phyloP scores from a whole-genome alignment of 768 basidiomycete species.

The Podaxis sp. region DNA sequence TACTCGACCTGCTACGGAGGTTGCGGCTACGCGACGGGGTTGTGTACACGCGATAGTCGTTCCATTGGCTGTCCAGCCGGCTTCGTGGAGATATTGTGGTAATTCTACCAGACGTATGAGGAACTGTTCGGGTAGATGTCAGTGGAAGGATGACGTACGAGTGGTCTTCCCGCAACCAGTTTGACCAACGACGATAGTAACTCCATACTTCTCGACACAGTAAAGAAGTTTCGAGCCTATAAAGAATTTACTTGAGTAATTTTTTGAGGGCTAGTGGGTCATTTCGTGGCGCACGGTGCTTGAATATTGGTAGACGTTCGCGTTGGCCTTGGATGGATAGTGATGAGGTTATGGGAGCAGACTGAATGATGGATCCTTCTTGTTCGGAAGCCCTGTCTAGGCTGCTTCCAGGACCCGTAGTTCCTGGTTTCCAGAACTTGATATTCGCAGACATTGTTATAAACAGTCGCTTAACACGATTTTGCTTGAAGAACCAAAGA shows the following conservation, averaged over 20 bases:
- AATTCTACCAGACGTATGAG: slow-evolving; percentile 54
- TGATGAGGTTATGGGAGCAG: slow-evolving; percentile 49
- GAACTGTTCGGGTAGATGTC: not conserved
- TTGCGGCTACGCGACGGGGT: slow-evolving; percentile 90
- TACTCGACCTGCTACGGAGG: slow-evolving; percentile 87
- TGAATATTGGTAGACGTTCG: slow-evolving; percentile 83
- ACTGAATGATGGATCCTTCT: slow-evolving; percentile 69
- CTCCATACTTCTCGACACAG: slow-evolving; percentile 77
- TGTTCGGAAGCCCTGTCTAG: slow-evolving; percentile 79
- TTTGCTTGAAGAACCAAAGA: too few relatives aligned
- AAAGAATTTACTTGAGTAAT: not conserved
- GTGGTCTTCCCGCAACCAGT: slow-evolving; percentile 99
- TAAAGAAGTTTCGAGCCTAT: slow-evolving; percentile 78
- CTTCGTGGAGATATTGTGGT: slow-evolving; percentile 91
- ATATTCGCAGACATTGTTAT: slow-evolving; percentile 38
- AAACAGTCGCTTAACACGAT: too few relatives aligned
- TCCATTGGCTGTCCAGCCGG: slow-evolving; percentile 85
- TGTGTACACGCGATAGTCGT: slow-evolving; percentile 91
- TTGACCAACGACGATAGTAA: slow-evolving; percentile 87
- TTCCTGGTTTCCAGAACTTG: slow-evolving; percentile 91
- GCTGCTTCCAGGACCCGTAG: slow-evolving; percentile 76
- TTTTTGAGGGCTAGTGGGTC: not conserved
- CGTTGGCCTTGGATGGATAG: slow-evolving; percentile 72
- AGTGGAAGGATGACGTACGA: slow-evolving; percentile 48
- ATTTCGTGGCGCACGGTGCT: slow-evolving; percentile 59